A percentile compares a stretch with the other conserved stretches of the same genome.
phyloP scores from a whole-genome alignment of 2,329 filamentous ascomycete genomes.

The Cadophora gregata region DNA sequence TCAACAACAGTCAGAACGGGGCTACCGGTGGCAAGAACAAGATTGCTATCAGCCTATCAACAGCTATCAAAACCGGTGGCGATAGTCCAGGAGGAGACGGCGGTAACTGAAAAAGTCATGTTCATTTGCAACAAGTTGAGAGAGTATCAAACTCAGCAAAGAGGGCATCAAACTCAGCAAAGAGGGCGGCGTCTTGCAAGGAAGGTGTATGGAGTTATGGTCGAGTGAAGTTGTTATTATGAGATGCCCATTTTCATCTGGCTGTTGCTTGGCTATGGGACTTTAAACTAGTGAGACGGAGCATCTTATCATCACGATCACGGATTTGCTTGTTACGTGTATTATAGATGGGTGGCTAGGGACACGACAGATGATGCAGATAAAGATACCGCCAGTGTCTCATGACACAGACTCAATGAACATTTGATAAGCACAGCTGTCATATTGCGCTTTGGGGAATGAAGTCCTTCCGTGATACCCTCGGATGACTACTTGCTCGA shows the following conservation, averaged over 20 bases:
- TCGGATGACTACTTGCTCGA: neutral
- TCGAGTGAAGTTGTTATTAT: slow-evolving; percentile 36
- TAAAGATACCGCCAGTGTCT: slow-evolving; percentile 35
- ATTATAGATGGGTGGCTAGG: slow-evolving; percentile 36
- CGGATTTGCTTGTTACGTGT: slow-evolving; percentile 36
- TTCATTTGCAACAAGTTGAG: slow-evolving; percentile 14
- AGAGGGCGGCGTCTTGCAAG: slow-evolving; percentile 27
- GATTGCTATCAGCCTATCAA: slow-evolving; percentile 63
- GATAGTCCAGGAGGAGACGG: slow-evolving; percentile 38
- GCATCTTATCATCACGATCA: slow-evolving; percentile 30
- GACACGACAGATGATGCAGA: slow-evolving; percentile 28
- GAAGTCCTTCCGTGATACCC: neutral
- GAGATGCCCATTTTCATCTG: slow-evolving; percentile 32
- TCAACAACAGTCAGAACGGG: slow-evolving; percentile 49
- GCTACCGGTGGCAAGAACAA: slow-evolving; percentile 52
- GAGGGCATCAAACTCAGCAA: slow-evolving; percentile 21
- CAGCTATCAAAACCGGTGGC: slow-evolving; percentile 46
- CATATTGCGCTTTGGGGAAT: neutral
- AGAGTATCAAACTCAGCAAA: slow-evolving; percentile 19
- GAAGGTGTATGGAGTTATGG: slow-evolving; percentile 40
- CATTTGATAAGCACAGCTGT: slow-evolving; percentile 13
- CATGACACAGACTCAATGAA: slow-evolving; percentile 17
- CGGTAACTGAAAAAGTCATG: slow-evolving; percentile 34
- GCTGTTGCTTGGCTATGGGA: slow-evolving; percentile 28
- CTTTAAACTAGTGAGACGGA: slow-evolving; percentile 25